Conservation (phyloP, 2,329 filamentous ascomycete species). For the Paracoccidioides brasiliensis region DNA sequence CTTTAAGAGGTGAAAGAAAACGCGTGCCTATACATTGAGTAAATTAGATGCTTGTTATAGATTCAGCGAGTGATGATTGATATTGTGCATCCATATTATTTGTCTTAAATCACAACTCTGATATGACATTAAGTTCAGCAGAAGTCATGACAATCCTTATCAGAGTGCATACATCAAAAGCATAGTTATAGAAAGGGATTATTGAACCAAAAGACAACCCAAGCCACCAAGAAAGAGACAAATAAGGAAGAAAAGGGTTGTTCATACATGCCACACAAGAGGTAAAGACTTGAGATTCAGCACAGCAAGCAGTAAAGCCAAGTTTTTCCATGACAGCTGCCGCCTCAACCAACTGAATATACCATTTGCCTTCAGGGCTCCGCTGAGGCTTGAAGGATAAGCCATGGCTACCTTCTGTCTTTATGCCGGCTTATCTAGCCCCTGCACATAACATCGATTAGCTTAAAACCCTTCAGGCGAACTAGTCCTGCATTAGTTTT, state of each 20-base stretch:
- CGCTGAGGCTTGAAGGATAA: neutral
- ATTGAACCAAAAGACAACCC: neutral
- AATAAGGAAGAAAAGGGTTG: neutral
- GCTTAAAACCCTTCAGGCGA: too few species aligned
- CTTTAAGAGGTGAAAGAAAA: constrained; percentile 44
- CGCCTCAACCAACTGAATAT: neutral
- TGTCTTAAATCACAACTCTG: neutral
- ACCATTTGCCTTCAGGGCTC: neutral
- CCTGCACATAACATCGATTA: too few species aligned
- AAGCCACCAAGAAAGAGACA: neutral
- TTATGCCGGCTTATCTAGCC: too few species aligned
- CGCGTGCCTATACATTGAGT: constrained; percentile 36
- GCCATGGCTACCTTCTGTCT: neutral
- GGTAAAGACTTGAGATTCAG: constrained; percentile 64
- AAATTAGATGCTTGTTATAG: neutral
- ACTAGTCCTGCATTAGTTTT: too few species aligned
- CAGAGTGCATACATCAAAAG: neutral
- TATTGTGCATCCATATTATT: neutral
- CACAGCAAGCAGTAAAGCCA: constrained; percentile 41
- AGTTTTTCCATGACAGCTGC: constrained; percentile 20
- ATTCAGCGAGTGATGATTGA: neutral
- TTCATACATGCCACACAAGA: constrained; percentile 59
- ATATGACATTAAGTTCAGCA: neutral
- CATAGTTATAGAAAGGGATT: neutral
- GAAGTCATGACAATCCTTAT: neutral